phyloP scores from a whole-genome alignment of 1,284 basidiomycete genomes.

The Sanguinoderma infundibulare region DNA sequence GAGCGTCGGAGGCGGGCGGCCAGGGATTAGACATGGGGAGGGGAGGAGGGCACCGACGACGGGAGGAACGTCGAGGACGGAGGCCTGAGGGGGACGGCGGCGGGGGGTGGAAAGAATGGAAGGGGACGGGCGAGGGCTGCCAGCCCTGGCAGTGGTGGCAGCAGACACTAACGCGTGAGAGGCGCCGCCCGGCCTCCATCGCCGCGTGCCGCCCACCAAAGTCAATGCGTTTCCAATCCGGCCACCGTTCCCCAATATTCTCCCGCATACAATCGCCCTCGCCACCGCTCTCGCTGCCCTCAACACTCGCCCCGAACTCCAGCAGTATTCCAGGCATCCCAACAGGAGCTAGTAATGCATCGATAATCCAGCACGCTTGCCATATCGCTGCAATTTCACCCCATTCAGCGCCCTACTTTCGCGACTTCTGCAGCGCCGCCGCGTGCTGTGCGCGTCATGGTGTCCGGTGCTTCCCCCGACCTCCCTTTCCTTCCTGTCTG shows the following conservation, averaged over 20 bases:
- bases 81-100: not conserved
- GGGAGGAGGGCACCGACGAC: conserved; percentile 10
- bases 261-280: not conserved
- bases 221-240: not conserved
- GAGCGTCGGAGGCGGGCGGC: conserved; percentile 26
- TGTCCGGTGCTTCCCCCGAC: not conserved
- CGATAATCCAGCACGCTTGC: not conserved
- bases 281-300: not conserved
- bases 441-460: not conserved
- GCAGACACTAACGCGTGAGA: no score
- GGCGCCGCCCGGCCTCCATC: not conserved
- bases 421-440: not conserved
- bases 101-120: conserved; percentile 7
- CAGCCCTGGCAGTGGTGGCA: not conserved
- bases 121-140: not conserved
- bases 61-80: conserved; percentile 10
- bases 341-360: not conserved
- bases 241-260: not conserved
- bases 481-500: not conserved
- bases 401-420: not conserved
- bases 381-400: not conserved
- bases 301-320: not conserved
- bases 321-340: not conserved
- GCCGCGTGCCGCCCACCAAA: not conserved
- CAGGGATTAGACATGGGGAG: conserved; percentile 32